phyloP scores from a whole-genome alignment of 495 filamentous ascomycete genomes.

The Hypoxylon fuscum region DNA sequence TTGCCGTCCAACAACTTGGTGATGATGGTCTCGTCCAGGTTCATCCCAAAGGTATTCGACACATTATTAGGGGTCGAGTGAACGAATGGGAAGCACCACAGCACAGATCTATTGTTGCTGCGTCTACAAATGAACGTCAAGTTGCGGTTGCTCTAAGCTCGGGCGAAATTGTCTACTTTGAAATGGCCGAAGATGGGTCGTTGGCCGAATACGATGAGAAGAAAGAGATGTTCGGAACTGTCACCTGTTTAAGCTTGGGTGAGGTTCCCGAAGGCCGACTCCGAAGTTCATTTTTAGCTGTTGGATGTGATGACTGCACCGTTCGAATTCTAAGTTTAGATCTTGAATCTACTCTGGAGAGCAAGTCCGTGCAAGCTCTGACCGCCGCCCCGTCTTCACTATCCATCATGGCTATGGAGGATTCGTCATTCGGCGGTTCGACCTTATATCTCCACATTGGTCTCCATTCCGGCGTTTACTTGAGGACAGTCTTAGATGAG shows the following conservation, averaged over 20 bases:
- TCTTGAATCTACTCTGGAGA: conserved; percentile 87
- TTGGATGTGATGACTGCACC: conserved; percentile 96
- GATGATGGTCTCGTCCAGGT: conserved; percentile 94
- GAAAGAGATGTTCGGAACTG: conserved; percentile 93
- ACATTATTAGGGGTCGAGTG: conserved; percentile 83
- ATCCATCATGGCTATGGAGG: conserved; percentile 93
- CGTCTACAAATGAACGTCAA: conserved; percentile 91
- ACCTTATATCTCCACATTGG: conserved; percentile 95
- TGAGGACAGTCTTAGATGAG: conserved; percentile 92
- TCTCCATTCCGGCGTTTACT: conserved; percentile 92
- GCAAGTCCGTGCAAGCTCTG: conserved; percentile 90
- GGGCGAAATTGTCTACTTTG: conserved; percentile 97
- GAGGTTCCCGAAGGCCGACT: conserved; percentile 89
- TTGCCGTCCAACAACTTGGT: conserved; percentile 93
- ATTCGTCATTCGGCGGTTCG: conserved; percentile 75
- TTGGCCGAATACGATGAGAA: conserved; percentile 96
- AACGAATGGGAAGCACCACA: conserved; percentile 96
- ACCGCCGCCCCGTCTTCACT: conserved; percentile 88
- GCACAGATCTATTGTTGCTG: conserved; percentile 95
- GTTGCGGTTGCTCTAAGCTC: conserved; percentile 93
- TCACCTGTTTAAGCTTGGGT: conserved; percentile 92
- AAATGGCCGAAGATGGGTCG: conserved; percentile 90
- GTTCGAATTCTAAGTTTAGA: conserved; percentile 91
- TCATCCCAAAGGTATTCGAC: conserved; percentile 92
- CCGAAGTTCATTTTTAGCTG: conserved; percentile 88